Evolutionary conservation across 805 yeast genomes (phyloP).

Genomic region (Candida gorgasii): DNA sequence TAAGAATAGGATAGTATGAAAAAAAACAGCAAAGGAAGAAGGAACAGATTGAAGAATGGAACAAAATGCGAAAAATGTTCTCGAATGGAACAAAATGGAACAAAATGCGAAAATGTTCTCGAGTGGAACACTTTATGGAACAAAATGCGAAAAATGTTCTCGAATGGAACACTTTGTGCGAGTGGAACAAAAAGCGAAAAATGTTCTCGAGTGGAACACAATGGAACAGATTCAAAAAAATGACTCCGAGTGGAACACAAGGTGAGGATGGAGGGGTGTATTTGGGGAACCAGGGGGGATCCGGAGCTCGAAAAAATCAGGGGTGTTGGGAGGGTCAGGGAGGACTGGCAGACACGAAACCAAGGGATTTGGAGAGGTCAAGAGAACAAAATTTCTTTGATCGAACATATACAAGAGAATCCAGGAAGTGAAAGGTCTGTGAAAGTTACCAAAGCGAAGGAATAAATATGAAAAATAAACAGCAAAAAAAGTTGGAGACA

Average conservation of each 20-base stretch:
- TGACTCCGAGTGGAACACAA: no score
- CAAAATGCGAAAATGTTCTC: background rate
- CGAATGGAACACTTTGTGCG: background rate
- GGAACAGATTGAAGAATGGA: background rate
- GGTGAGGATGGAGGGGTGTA: no score
- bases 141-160: background rate
- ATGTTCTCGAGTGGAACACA: background rate
- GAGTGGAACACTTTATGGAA: background rate
- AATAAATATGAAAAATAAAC: background rate
- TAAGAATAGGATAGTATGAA: background rate
- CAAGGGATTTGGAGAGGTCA: background rate
- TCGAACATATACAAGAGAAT: background rate
- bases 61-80: background rate
- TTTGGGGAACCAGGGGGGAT: no score
- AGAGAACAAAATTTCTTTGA: background rate
- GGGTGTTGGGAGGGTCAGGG: background rate
- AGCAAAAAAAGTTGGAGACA: background rate
- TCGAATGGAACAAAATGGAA: background rate
- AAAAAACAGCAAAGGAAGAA: background rate
- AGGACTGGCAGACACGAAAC: no score
- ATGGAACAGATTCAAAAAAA: background rate
- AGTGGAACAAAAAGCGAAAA: background rate
- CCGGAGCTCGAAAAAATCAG: no score
- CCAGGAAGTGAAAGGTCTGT: background rate
- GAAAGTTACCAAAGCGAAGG: background rate